Conservation (phyloP, 163 green algal species). For the Scenedesmus sp. region DNA sequence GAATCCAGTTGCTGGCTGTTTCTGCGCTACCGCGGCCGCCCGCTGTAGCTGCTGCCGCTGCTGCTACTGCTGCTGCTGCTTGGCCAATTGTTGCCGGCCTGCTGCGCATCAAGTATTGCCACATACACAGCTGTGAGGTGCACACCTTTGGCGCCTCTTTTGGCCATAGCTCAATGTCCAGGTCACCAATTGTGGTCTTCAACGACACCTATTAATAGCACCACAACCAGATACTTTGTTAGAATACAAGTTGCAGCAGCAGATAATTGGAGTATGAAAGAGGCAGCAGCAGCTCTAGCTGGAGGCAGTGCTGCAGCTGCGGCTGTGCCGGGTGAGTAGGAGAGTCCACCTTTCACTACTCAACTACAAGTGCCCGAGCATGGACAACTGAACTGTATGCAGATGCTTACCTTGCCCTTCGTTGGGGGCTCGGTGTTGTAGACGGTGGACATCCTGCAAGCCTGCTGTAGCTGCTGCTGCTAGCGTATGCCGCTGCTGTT, state of each 20-base stretch:
- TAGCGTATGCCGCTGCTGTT: background rate
- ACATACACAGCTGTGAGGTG: background rate
- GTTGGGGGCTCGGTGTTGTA: constrained; percentile 97
- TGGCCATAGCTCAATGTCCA: constrained; percentile 97
- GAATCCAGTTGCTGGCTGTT: too few relatives aligned
- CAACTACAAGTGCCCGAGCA: background rate
- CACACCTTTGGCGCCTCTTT: constrained; percentile 93
- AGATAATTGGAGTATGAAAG: background rate
- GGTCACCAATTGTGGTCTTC: constrained; percentile 89
- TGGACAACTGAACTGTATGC: background rate
- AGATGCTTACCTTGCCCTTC: constrained; percentile 90
- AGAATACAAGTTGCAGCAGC: background rate
- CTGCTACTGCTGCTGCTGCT: too few relatives aligned
- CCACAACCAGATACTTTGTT: background rate
- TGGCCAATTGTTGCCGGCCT: too few relatives aligned
- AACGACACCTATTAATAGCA: constrained; percentile 84
- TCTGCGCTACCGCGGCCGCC: too few relatives aligned
- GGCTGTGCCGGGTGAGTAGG: background rate
- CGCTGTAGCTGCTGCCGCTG: too few relatives aligned
- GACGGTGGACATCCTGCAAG: constrained; percentile 89
- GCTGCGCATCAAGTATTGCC: too few relatives aligned
- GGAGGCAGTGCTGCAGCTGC: background rate
- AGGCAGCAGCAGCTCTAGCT: background rate
- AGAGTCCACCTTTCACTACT: background rate
- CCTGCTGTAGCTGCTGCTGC: background rate